These are phyloP conservation scores for Suillus clintonianus DNA, from an alignment of 768 basidiomycete species.

Conservation along the genomic window DNA sequence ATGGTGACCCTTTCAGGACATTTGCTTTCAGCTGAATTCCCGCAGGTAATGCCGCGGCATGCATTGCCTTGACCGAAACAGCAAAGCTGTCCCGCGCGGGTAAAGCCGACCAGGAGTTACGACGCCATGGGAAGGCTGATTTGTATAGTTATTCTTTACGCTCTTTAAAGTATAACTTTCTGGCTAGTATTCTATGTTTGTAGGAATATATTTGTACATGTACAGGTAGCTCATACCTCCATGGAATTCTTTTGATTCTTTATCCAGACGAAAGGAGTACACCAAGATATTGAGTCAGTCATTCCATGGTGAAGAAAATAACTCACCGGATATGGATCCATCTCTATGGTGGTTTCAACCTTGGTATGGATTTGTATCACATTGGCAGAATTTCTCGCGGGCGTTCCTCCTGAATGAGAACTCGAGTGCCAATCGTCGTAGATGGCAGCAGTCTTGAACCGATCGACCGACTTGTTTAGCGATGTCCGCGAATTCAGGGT, in stretches of 20 bases:
- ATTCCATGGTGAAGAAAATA: background rate
- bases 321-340: background rate
- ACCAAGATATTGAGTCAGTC: background rate
- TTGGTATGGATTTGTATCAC: slow-evolving; percentile 2
- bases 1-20: background rate
- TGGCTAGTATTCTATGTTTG: background rate
- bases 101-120: background rate
- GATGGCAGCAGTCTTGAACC: background rate
- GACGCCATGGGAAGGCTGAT: background rate
- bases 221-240: background rate
- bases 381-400: background rate
- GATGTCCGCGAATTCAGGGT: slow-evolving; percentile 16
- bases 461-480: slow-evolving; percentile 8
- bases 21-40: background rate
- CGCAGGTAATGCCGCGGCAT: background rate
- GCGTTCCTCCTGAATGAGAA: background rate
- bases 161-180: background rate
- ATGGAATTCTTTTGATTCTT: background rate
- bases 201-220: background rate
- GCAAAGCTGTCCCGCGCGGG: background rate
- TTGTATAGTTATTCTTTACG: background rate
- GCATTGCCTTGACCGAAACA: background rate
- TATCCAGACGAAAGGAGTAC: background rate
- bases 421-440: background rate
- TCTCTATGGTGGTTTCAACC: background rate